Conservation (phyloP, 2,329 filamentous ascomycete genomes). For the Elsinoe ampelina region DNA sequence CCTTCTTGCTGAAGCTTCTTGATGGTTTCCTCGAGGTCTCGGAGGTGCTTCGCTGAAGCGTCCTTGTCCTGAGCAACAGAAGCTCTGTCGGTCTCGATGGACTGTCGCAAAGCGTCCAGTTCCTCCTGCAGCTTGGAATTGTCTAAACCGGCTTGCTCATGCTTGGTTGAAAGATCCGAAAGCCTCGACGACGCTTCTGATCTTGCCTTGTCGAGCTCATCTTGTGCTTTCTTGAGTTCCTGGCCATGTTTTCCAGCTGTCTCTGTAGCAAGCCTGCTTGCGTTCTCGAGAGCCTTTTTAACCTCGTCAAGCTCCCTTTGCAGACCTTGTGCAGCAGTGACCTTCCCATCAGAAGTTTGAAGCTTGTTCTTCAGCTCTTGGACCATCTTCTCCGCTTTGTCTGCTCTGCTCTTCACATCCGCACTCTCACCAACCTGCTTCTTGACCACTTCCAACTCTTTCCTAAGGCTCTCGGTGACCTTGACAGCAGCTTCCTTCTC, state of each 20-base stretch:
- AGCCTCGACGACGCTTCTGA: not conserved
- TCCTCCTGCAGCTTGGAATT: conserved; percentile 15
- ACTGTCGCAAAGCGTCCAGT: conserved; percentile 9
- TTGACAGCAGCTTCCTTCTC: conserved; percentile 17
- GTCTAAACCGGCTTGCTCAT: conserved; percentile 4
- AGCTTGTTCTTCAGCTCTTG: conserved; percentile 17
- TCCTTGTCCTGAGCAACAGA: not conserved
- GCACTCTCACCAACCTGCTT: not conserved
- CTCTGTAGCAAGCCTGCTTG: conserved; percentile 10
- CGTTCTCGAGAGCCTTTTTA: conserved; percentile 11
- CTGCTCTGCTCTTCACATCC: conserved; percentile 5
- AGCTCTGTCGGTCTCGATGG: conserved; percentile 9
- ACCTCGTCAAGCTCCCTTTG: conserved; percentile 17
- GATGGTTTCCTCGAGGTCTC: conserved; percentile 19
- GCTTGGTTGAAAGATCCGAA: not conserved
- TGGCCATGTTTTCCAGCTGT: conserved; percentile 9
- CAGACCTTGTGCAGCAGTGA: conserved; percentile 12
- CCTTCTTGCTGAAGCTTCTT: conserved; percentile 20
- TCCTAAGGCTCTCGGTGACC: conserved; percentile 18
- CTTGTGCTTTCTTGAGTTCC: conserved; percentile 13
- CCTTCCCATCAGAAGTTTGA: conserved; percentile 14
- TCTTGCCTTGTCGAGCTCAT: conserved; percentile 14
- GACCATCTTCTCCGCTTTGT: conserved; percentile 12
- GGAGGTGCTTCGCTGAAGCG: conserved; percentile 5
- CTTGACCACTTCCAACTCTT: conserved; percentile 21